These are phyloP conservation scores for Saksenaea oblongispora DNA, from an alignment of 371 early-diverging fungal genomes.

Conservation along the genomic window DNA sequence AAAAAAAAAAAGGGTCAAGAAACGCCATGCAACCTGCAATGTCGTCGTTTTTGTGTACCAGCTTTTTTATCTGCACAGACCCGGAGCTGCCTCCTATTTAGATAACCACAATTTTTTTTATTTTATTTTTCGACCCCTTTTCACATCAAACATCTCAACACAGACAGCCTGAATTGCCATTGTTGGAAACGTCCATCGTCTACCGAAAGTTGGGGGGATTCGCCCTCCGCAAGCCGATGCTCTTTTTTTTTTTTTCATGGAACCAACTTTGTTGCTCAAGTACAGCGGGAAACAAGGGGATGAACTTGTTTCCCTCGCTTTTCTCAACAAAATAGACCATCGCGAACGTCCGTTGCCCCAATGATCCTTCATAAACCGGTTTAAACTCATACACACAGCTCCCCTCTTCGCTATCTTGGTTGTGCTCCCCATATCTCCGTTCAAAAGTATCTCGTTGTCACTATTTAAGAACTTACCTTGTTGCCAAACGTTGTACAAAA, in stretches of 20 bases:
- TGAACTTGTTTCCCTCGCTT: neutral
- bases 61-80: constrained; percentile 30
- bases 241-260: neutral
- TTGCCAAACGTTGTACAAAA: neutral
- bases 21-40: constrained; percentile 29
- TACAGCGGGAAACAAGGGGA: neutral
- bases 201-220: neutral
- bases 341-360: neutral
- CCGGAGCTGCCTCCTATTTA: constrained; percentile 18
- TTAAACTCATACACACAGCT: no score
- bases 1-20: constrained; percentile 11
- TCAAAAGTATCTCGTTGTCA: neutral
- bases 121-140: neutral
- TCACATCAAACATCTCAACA: neutral
- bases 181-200: neutral
- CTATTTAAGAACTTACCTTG: neutral
- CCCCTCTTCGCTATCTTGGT: neutral
- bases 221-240: neutral
- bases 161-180: neutral
- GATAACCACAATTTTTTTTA: neutral
- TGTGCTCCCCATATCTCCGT: no score
- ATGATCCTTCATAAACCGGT: neutral
- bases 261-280: neutral
- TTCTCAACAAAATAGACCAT: neutral
- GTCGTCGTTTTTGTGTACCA: constrained; percentile 23